Evolutionary conservation across 495 filamentous ascomycete genomes (phyloP).

Genomic region (Rhypophila decipiens): DNA sequence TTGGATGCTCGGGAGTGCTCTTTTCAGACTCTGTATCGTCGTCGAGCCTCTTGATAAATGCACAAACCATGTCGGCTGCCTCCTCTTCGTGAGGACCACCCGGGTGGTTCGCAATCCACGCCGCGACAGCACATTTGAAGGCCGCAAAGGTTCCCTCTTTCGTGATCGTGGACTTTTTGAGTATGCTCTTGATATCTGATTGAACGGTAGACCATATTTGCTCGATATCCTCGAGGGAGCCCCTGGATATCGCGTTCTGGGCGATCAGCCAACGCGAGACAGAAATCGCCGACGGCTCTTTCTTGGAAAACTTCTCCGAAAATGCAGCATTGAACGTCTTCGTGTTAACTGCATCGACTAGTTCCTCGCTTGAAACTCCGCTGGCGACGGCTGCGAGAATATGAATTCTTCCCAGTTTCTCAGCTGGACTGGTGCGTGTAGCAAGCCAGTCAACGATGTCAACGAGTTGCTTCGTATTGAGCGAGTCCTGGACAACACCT

Average conservation of each 20-base stretch:
- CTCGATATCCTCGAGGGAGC: conserved; percentile 24
- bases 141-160: conserved; percentile 31
- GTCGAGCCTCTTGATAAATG: conserved; percentile 29
- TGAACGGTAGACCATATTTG: conserved; percentile 31
- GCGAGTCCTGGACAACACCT: conserved; percentile 31
- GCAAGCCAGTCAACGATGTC: conserved; percentile 38
- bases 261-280: conserved; percentile 34
- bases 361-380: conserved; percentile 38
- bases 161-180: conserved; percentile 23
- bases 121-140: conserved; percentile 32
- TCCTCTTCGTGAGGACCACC: conserved; percentile 26
- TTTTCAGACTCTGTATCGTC: conserved; percentile 9
- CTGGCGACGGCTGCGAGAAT: conserved; percentile 44
- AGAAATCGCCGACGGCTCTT: conserved; percentile 12
- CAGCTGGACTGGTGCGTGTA: conserved; percentile 13
- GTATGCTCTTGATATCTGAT: conserved; percentile 22
- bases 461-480: conserved; percentile 43
- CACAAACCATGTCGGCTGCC: conserved; percentile 21
- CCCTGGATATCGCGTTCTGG: conserved; percentile 27
- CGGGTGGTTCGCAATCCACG: conserved; percentile 33
- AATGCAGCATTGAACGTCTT: conserved; percentile 16
- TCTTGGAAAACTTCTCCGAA: conserved; percentile 10
- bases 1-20: conserved; percentile 12
- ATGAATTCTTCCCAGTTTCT: conserved; percentile 27
- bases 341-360: conserved; percentile 30